These are phyloP conservation scores for Lactarius sp. DNA, from an alignment of 768 basidiomycete genomes.

Conservation along the genomic window DNA sequence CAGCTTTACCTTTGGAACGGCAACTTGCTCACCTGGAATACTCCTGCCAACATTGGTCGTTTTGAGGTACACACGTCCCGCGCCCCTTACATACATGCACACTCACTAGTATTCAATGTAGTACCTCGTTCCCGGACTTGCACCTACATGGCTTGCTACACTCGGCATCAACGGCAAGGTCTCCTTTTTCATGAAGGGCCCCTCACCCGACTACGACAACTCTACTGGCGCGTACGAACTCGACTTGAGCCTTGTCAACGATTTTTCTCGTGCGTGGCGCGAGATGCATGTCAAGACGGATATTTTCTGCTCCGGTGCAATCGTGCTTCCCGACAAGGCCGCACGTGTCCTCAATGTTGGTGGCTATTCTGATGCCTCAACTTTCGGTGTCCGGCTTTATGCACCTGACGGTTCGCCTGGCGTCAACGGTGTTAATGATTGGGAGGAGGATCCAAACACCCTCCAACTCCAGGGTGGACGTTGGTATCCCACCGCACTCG, in stretches of 20 bases:
- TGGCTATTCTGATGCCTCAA: too few species aligned
- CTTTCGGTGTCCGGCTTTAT: too few species aligned
- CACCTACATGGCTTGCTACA: conserved; percentile 70
- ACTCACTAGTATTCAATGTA: conserved; percentile 19
- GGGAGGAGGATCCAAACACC: conserved; percentile 64
- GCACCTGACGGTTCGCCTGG: too few species aligned
- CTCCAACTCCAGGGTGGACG: conserved; percentile 62
- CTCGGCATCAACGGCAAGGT: conserved; percentile 80
- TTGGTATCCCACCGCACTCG: conserved; percentile 70
- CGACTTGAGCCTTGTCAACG: conserved; percentile 51
- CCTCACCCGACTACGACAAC: conserved; percentile 57
- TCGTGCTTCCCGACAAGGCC: conserved; percentile 70
- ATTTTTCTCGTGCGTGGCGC: conserved; percentile 54
- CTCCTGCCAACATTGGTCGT: conserved; percentile 55
- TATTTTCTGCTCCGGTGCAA: conserved; percentile 72
- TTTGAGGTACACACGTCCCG: conserved; percentile 55
- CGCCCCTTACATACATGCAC: neutral
- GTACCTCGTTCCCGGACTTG: conserved; percentile 52
- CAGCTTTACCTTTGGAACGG: conserved; percentile 35
- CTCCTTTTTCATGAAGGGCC: conserved; percentile 68
- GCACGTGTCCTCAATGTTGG: conserved; percentile 26
- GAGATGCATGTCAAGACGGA: conserved; percentile 72
- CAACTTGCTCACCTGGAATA: conserved; percentile 55
- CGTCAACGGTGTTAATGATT: conserved; percentile 50
- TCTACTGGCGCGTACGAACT: conserved; percentile 78